These are phyloP conservation scores for Ulmus americana DNA, from an alignment of 331 rosid species.

Conservation along the genomic window DNA sequence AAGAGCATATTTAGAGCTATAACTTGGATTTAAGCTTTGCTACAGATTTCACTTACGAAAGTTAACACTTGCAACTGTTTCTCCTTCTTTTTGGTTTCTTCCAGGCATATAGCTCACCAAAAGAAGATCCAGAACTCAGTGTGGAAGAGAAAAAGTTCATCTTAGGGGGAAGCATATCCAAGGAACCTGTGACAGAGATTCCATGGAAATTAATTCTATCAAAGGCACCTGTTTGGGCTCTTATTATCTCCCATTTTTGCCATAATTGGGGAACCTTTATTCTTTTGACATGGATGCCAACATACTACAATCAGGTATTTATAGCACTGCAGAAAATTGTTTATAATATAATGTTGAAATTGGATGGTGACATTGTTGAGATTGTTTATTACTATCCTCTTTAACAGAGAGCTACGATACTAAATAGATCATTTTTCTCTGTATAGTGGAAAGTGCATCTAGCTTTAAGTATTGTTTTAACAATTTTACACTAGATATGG, in stretches of 20 bases:
- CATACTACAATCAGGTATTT: slow-evolving; percentile 91
- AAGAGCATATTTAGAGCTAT: neutral
- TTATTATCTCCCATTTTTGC: slow-evolving; percentile 81
- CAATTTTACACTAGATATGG: neutral
- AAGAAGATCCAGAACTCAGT: slow-evolving; percentile 66
- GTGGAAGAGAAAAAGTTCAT: slow-evolving; percentile 56
- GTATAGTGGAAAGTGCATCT: neutral
- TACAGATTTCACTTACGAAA: slow-evolving; percentile 3
- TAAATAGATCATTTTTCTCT: neutral
- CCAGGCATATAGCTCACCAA: slow-evolving; percentile 88
- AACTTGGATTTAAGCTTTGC: slow-evolving; percentile 16
- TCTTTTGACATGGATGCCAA: slow-evolving; percentile 98
- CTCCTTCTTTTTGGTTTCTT: slow-evolving; percentile 21
- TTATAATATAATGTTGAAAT: slow-evolving; percentile 1
- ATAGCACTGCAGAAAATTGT: neutral
- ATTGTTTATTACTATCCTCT: neutral
- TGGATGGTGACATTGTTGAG: neutral
- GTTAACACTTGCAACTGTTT: slow-evolving; percentile 12
- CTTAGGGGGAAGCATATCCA: slow-evolving; percentile 56
- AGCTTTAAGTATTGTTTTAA: neutral
- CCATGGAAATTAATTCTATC: slow-evolving; percentile 93
- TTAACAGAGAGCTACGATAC: neutral
- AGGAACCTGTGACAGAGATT: slow-evolving; percentile 71
- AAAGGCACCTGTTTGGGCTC: slow-evolving; percentile 97
- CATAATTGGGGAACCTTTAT: slow-evolving; percentile 98